Evolutionary conservation across 768 basidiomycete genomes (phyloP).

Genomic region (Lactarius trivialis): DNA sequence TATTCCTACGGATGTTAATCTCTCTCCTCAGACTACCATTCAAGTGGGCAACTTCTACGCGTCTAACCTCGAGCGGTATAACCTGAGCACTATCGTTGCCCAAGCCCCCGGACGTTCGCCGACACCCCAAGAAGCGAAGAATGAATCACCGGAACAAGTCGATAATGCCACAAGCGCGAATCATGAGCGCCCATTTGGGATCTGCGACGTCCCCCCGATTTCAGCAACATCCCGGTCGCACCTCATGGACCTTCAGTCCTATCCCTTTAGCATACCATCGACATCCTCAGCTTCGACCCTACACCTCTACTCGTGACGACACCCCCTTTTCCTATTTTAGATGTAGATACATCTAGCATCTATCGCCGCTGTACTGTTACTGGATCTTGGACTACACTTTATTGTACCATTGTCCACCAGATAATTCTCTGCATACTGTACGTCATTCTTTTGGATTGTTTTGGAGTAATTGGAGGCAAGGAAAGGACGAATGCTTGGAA

Average conservation of each 20-base stretch:
- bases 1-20: background rate
- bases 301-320: constrained; percentile 11
- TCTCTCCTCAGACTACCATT: constrained; percentile 39
- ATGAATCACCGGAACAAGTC: constrained; percentile 18
- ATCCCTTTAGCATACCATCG: constrained; percentile 6
- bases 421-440: constrained; percentile 20
- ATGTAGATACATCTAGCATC: constrained; percentile 16
- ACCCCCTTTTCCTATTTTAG: constrained; percentile 4
- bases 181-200: constrained; percentile 10
- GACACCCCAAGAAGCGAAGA: constrained; percentile 26
- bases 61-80: constrained; percentile 36
- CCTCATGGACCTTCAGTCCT: constrained; percentile 12
- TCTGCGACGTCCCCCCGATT: constrained; percentile 13
- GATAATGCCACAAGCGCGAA: background rate
- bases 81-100: constrained; percentile 29
- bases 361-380: constrained; percentile 19
- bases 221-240: constrained; percentile 19
- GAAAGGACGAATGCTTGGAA: background rate
- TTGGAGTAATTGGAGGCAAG: background rate
- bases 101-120: constrained; percentile 23
- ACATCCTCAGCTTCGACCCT: constrained; percentile 11
- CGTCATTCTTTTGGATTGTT: constrained; percentile 4
- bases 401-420: constrained; percentile 20
- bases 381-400: constrained; percentile 11
- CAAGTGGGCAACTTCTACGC: constrained; percentile 52